Base-by-base conservation (phyloP, 2,329 filamentous ascomycete species). In the Sporothrix luriei region DNA sequence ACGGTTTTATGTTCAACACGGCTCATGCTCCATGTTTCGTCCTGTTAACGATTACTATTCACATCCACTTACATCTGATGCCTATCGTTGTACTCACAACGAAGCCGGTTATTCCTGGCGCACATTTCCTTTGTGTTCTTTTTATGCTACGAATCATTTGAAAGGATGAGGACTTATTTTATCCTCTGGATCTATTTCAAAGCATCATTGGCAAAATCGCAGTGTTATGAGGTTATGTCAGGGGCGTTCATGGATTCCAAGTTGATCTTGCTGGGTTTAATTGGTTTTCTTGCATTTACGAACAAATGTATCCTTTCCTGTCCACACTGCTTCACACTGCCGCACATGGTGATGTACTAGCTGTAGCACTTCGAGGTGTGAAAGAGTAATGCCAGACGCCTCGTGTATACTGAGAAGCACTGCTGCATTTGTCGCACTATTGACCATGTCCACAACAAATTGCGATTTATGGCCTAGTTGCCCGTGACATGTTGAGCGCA, bases 1-100 rank as follows among this genome's bases (percentile, higher is more conserved):
- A 38, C 10, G 40, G 16, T 67, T 67, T 67, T 67, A 54, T 46
- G 21, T 46, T 52, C 52, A 13, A 43, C 40, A 43, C 40, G 40
- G 11, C 52, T 24, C 13, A 69, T 64, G 68, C 33, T 69, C 40
- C 11, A 16, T 11, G 40, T 13, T 66, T 19, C 43, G 61, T 66
- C 49, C 48, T 19, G 24, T 46, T 62, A 13, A 62, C 21, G 38
- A 57, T 40, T 9, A 21, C 57, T 46, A 24, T 26, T 6, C 38
- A 62, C 57, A 46, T 26, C 46, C 38, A 62, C 3, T 46, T 7
- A 46, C 38, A 46, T 24, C n/a, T 43, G 33, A 14, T 61, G 49
- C 43, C 67, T 69, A 49, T 33, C 59, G 21, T 21, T 19, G 21
- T 11, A 49, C 24, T 43, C 61, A 19, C 5, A 33, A 33, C 33